A percentile compares a stretch with the other conserved stretches of the same genome.
These are phyloP conservation scores for Fragilaria crotonensis DNA, from an alignment of 108 stramenopile genomes.

Conservation along the genomic window DNA sequence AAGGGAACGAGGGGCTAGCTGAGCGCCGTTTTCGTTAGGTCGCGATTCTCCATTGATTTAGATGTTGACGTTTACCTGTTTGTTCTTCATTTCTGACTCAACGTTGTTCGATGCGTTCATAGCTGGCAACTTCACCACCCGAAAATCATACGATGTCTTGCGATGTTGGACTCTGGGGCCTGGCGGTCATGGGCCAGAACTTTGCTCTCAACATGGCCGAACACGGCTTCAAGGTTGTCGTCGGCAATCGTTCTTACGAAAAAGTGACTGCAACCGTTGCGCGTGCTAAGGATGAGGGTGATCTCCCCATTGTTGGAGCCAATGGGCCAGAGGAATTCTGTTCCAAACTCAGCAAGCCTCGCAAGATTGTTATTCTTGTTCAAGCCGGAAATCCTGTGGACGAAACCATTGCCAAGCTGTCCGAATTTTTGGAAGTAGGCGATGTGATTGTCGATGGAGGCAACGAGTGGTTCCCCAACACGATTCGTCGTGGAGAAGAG, in stretches of 20 bases:
- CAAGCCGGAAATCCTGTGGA: slow-evolving; percentile 97
- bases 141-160: no score
- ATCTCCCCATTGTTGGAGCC: slow-evolving; percentile 80
- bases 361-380: slow-evolving; percentile 92
- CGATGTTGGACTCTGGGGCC: slow-evolving; percentile 93
- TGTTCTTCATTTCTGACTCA: no score
- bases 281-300: slow-evolving; percentile 90
- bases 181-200: slow-evolving; percentile 99
- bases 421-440: slow-evolving; percentile 79
- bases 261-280: slow-evolving; percentile 92
- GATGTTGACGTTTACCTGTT: no score
- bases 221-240: slow-evolving; percentile 90
- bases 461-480: slow-evolving; percentile 98
- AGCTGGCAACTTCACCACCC: no score
- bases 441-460: slow-evolving; percentile 98
- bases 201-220: slow-evolving; percentile 96
- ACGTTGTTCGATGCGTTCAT: no score
- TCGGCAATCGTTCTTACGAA: slow-evolving; percentile 87
- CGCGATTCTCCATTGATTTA: no score
- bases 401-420: slow-evolving; percentile 75
- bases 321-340: slow-evolving; percentile 72
- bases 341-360: slow-evolving; percentile 72
- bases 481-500: slow-evolving; percentile 85
- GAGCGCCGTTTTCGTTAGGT: no score
- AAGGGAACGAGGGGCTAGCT: no score